phyloP scores from a whole-genome alignment of 2,329 filamentous ascomycete species.

The Moelleriella libera region DNA sequence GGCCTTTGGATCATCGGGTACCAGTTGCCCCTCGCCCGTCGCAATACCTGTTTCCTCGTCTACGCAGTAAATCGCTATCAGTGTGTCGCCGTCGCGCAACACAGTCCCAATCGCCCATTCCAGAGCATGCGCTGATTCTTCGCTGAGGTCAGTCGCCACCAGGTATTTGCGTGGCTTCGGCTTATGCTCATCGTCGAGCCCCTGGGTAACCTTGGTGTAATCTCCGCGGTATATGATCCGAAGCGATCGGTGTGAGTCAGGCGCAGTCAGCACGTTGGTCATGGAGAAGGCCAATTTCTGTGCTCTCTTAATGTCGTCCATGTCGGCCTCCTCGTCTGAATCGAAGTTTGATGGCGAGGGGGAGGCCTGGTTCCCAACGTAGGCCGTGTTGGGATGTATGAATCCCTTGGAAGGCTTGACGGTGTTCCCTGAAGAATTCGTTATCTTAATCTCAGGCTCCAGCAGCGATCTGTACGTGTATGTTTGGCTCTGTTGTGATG shows the following conservation, averaged over 20 bases:
- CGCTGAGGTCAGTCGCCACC: conserved; percentile 88
- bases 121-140: conserved; percentile 85
- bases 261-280: conserved; percentile 64
- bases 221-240: conserved; percentile 86
- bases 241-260: conserved; percentile 66
- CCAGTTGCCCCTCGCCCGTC: conserved; percentile 31
- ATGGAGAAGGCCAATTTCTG: conserved; percentile 73
- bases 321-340: conserved; percentile 75
- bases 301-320: conserved; percentile 73
- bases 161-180: conserved; percentile 78
- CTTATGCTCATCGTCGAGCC: conserved; percentile 59
- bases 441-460: conserved; percentile 53
- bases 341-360: conserved; percentile 47
- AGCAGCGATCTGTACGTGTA: conserved; percentile 51
- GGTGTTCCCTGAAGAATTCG: conserved; percentile 47
- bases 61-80: conserved; percentile 85
- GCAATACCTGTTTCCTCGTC: conserved; percentile 68
- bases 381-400: conserved; percentile 74
- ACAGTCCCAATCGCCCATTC: conserved; percentile 98
- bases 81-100: conserved; percentile 81
- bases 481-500: conserved; percentile 26
- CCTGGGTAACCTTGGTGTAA: conserved; percentile 59
- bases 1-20: conserved; percentile 59
- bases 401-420: conserved; percentile 38
- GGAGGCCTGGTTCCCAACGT: conserved; percentile 52